phyloP scores from a whole-genome alignment of 2,329 filamentous ascomycete genomes.

The Chaetothyriales sp. region DNA sequence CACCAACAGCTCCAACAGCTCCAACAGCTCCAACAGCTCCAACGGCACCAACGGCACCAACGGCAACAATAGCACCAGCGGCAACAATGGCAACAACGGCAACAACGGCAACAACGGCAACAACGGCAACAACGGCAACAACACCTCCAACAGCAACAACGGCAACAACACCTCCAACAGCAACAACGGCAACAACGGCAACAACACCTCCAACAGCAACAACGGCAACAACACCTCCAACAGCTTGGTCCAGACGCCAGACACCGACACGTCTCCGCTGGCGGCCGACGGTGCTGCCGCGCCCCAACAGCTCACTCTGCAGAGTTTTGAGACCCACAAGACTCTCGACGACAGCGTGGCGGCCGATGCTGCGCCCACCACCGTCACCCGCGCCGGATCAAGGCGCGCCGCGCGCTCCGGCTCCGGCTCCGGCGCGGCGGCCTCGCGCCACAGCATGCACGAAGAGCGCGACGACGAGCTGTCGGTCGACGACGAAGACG shows the following conservation, averaged over 20 bases:
- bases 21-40: constrained; percentile 17
- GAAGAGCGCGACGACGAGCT: constrained; percentile 30
- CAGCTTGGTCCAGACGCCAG: constrained; percentile 12
- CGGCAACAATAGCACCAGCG: constrained; percentile 10
- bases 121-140: too few species aligned
- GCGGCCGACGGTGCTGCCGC: constrained; percentile 14
- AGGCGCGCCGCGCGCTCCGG: constrained; percentile 31
- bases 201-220: constrained; percentile 15
- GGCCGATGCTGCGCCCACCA: constrained; percentile 53
- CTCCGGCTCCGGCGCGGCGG: constrained; percentile 34
- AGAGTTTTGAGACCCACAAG: constrained; percentile 56
- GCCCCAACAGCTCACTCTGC: constrained; percentile 48
- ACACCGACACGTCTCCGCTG: constrained; percentile 28
- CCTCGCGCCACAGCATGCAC: constrained; percentile 21
- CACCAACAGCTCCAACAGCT: constrained; percentile 20
- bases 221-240: constrained; percentile 6
- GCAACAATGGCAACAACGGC: too few species aligned
- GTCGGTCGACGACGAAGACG: constrained; percentile 53
- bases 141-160: constrained; percentile 18
- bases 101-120: constrained; percentile 19
- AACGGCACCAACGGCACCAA: too few species aligned
- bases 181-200: constrained; percentile 22
- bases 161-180: too few species aligned
- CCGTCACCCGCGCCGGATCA: constrained; percentile 44
- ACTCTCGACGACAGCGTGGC: constrained; percentile 52